These are phyloP conservation scores for Canariomyces notabilis DNA, from an alignment of 2,329 filamentous ascomycete species.

Conservation along the genomic window DNA sequence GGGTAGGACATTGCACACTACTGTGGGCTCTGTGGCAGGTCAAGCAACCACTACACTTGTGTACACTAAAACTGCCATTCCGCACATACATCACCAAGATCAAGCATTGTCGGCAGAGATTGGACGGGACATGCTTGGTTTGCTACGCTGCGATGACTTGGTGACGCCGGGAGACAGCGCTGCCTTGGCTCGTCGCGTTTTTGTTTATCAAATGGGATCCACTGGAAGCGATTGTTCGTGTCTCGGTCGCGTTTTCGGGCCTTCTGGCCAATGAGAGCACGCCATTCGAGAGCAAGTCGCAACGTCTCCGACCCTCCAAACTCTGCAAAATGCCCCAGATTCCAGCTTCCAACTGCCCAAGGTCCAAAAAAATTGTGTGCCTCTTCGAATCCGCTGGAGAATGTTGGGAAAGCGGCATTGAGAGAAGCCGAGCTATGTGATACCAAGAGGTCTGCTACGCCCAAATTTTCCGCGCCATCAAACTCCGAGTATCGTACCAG, in stretches of 20 bases:
- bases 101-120: conserved; percentile 13
- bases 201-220: conserved; percentile 21
- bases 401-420: not conserved
- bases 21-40: too few species aligned
- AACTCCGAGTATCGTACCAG: too few species aligned
- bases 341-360: not conserved
- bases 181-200: conserved; percentile 17
- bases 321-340: conserved; percentile 1
- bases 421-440: not conserved
- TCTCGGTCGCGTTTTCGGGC: conserved; percentile 15
- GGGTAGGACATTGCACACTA: too few species aligned
- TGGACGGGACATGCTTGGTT: conserved; percentile 16
- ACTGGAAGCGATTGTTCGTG: conserved; percentile 21
- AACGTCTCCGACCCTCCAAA: not conserved
- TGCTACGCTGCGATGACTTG: conserved; percentile 10
- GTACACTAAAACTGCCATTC: too few species aligned
- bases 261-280: conserved; percentile 15
- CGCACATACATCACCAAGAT: too few species aligned
- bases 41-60: too few species aligned
- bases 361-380: not conserved
- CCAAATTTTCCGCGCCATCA: not conserved
- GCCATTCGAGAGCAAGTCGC: conserved; percentile 4
- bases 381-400: conserved; percentile 3
- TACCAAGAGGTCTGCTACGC: conserved; percentile 3
- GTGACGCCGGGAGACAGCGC: conserved; percentile 15